These are phyloP conservation scores for Kwoniella dendrophila DNA, from an alignment of 768 basidiomycete genomes.

Conservation along the genomic window DNA sequence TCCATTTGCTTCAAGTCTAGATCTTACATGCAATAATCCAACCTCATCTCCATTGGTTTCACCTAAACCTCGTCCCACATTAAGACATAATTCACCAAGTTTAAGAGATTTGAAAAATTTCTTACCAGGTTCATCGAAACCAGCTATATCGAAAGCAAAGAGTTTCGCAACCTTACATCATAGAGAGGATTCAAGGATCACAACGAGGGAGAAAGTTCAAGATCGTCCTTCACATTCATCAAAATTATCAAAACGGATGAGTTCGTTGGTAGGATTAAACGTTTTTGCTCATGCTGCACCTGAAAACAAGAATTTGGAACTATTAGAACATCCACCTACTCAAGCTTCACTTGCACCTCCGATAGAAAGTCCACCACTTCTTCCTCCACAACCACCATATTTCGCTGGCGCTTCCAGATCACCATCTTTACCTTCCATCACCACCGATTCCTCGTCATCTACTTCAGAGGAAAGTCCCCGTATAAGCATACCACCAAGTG, in stretches of 20 bases:
- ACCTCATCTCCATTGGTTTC: neutral
- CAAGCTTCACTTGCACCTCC: slow-evolving; percentile 13
- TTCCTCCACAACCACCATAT: slow-evolving; percentile 47
- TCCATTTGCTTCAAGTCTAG: slow-evolving; percentile 43
- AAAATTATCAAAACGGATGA: slow-evolving; percentile 30
- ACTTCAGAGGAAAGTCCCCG: slow-evolving; percentile 9
- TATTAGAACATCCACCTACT: slow-evolving; percentile 15
- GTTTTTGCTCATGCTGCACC: slow-evolving; percentile 10
- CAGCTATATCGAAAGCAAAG: slow-evolving; percentile 38
- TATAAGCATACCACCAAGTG: slow-evolving; percentile 23
- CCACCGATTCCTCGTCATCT: slow-evolving; percentile 21
- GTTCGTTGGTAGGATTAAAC: slow-evolving; percentile 22
- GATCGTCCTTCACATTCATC: neutral
- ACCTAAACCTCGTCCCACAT: slow-evolving; percentile 17
- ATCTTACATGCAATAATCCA: slow-evolving; percentile 32
- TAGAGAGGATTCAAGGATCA: neutral
- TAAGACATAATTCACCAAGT: slow-evolving; percentile 40
- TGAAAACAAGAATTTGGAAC: neutral
- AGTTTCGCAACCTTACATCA: slow-evolving; percentile 37
- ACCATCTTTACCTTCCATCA: slow-evolving; percentile 24
- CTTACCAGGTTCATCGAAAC: slow-evolving; percentile 24
- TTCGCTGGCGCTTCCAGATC: slow-evolving; percentile 29
- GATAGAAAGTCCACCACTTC: slow-evolving; percentile 46
- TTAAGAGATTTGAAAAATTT: slow-evolving; percentile 42
- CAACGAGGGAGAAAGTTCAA: neutral